These are phyloP conservation scores for Parathielavia hyrcaniae DNA, from an alignment of 495 filamentous ascomycete species.

Conservation along the genomic window DNA sequence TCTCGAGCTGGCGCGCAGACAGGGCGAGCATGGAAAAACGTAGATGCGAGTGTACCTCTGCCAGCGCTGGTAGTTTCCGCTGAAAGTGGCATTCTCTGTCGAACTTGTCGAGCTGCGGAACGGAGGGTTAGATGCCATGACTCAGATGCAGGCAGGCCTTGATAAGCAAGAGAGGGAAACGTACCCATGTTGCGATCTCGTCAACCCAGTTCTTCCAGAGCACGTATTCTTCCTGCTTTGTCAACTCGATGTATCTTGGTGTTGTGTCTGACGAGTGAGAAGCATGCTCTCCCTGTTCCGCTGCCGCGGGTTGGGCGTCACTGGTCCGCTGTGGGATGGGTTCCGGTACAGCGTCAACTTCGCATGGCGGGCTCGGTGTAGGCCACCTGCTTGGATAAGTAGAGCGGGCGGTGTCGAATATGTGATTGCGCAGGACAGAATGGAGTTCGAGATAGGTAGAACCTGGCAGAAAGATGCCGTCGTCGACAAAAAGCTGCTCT, in stretches of 20 bases:
- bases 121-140: background rate
- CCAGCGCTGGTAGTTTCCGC: background rate
- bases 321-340: background rate
- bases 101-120: background rate
- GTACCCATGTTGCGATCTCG: background rate
- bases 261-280: background rate
- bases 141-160: background rate
- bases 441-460: slow-evolving; percentile 1
- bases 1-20: slow-evolving; percentile 1
- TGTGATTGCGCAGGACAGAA: slow-evolving; percentile 1
- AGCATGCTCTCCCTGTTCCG: background rate
- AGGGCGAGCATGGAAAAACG: slow-evolving; percentile 6
- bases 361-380: background rate
- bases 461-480: slow-evolving; percentile 2
- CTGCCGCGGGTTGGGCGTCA: background rate
- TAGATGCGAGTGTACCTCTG: background rate
- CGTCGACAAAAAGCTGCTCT: background rate
- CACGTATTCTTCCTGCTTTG: slow-evolving; percentile 3
- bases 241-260: background rate
- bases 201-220: slow-evolving; percentile 7
- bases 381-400: background rate
- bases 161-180: background rate
- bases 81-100: background rate
- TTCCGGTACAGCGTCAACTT: background rate
- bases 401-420: slow-evolving; percentile 2